These are phyloP conservation scores for Artemisia annua DNA, from an alignment of 129 eudicot genomes.

Conservation along the genomic window DNA sequence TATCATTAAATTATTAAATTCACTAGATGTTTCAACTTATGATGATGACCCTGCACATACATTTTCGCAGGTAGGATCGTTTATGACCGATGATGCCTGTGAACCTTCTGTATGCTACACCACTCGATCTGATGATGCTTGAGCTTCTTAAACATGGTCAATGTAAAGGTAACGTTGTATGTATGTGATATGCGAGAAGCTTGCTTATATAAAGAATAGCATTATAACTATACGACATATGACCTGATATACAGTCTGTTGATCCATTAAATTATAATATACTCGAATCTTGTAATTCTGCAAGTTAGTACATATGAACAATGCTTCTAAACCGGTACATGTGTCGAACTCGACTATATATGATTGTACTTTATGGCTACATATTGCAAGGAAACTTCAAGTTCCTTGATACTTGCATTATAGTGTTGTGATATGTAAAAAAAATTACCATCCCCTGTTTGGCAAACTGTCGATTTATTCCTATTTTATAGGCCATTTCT, in stretches of 20 bases:
- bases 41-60: constrained; percentile 25
- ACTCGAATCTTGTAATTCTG: constrained; percentile 9
- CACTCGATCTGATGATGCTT: not conserved
- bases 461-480: not conserved
- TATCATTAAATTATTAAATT: constrained; percentile 7
- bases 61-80: constrained; percentile 35
- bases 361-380: constrained; percentile 25
- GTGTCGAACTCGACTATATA: not conserved
- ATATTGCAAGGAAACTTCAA: constrained; percentile 23
- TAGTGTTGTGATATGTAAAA: constrained; percentile 9
- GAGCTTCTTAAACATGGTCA: constrained; percentile 24
- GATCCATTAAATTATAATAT: constrained; percentile 27
- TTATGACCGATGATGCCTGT: constrained; percentile 20
- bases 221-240: constrained; percentile 25
- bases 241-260: constrained; percentile 17
- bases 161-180: constrained; percentile 25
- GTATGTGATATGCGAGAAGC: constrained; percentile 11
- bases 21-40: constrained; percentile 16
- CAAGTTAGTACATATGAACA: constrained; percentile 15
- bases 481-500: not conserved
- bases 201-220: constrained; percentile 20
- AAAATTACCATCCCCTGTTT: not conserved
- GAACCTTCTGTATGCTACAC: constrained; percentile 7
- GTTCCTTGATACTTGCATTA: constrained; percentile 12
- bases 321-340: not conserved